Evolutionary conservation across 2,329 filamentous ascomycete species (phyloP), one percentile per base, ranked within the genome.

Genomic region (Xylaria hypoxylon): DNA sequence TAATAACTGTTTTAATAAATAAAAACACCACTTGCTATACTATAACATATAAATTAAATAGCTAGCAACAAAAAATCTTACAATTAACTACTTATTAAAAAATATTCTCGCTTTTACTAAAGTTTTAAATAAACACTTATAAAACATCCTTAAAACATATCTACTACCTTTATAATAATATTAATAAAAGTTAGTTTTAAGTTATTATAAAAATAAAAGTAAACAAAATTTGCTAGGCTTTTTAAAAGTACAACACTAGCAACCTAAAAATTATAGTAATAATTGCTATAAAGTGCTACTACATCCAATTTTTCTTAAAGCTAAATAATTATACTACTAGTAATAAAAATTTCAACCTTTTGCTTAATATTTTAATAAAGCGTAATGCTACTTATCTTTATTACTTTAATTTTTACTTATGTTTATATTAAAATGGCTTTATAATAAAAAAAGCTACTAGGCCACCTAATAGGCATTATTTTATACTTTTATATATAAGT

Each of bases 81-180:
- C 87, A 86, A 0, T 83, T 86, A 0, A 77, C 82, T 0, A 96
- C 93, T 70, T 86, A 93, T 57, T 81, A 87, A 5, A 80, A 80
- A 15, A 88, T 94, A 77, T 85, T 97, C 26, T 81, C 84, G 0
- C 85, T 86, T 5, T 83, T 97, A 2, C 79, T 91, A 7, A 80
- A 81, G 22, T 79, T 86, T 48, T 98, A 94, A 92, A 82, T 86
- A 33, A 74, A 80, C 17, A 81, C 86, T 59, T 84, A 85, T 22
- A 79, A 80, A 1, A 85, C 87, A n/a, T 67, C 76, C 0, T 94
- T 95, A 0, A 72, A 85, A n/a, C 89, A 94, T 42, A 85, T 99
- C 62, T 92, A 96, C 72, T 98, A 97, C 80, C 91, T 98, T 79
- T 92, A 96, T 22, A 96, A 99, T 73, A 96, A 96, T 71, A 93